Conservation (phyloP, 768 basidiomycete species). For the Leucogyrophana mollusca region DNA sequence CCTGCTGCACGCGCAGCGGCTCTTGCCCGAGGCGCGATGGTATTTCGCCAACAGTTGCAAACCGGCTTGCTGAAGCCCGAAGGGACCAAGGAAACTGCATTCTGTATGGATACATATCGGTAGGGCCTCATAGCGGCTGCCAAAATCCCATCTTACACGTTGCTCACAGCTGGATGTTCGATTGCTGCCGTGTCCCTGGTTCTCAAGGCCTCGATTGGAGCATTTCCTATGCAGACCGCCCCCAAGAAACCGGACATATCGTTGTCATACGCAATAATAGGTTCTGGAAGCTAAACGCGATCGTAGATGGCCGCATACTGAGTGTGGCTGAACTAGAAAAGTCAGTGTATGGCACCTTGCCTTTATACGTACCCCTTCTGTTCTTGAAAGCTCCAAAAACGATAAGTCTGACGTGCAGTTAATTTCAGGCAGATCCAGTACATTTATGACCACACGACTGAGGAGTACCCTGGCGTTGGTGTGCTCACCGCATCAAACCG, state of each 20-base stretch:
- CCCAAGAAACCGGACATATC: constrained; percentile 66
- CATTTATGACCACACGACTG: constrained; percentile 63
- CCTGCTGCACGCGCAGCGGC: constrained; percentile 68
- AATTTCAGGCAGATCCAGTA: constrained; percentile 52
- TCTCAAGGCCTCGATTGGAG: constrained; percentile 76
- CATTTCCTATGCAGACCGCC: constrained; percentile 58
- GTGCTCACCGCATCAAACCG: constrained; percentile 77
- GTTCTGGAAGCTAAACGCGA: constrained; percentile 75
- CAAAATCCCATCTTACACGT: no score
- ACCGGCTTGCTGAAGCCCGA: constrained; percentile 67
- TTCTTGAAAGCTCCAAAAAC: neutral
- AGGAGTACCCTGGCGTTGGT: constrained; percentile 73
- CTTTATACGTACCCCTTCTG: neutral
- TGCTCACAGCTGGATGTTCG: constrained; percentile 80
- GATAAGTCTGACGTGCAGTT: no score
- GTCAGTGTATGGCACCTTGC: constrained; percentile 35
- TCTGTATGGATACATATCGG: constrained; percentile 91
- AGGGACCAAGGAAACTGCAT: constrained; percentile 59
- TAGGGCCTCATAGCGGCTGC: constrained; percentile 17
- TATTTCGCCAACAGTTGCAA: constrained; percentile 70
- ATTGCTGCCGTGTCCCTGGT: constrained; percentile 81
- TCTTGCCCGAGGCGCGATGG: constrained; percentile 67
- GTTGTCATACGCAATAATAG: constrained; percentile 84
- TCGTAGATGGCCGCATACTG: constrained; percentile 52
- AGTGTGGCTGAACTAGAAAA: constrained; percentile 64